phyloP scores from a whole-genome alignment of 2,329 filamentous ascomycete species.

The Nannizzia gypsea region DNA sequence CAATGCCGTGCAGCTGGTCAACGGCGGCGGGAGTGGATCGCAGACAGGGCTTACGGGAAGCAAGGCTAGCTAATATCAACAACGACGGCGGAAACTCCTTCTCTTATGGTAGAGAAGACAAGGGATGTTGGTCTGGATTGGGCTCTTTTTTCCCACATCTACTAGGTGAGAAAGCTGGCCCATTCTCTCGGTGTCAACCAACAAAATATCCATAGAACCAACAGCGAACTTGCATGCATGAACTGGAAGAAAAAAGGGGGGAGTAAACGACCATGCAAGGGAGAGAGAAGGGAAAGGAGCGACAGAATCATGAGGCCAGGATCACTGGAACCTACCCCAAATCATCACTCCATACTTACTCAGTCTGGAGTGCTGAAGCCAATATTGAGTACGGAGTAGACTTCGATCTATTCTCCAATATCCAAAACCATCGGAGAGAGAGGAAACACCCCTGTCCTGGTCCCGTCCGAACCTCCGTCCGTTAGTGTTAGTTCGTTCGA shows the following conservation, averaged over 20 bases:
- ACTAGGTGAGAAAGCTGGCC: background rate
- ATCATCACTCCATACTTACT: background rate
- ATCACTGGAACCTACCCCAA: background rate
- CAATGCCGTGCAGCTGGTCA: background rate
- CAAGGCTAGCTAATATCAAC: conserved; percentile 1
- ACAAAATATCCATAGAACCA: background rate
- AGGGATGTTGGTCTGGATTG: background rate
- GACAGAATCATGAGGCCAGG: background rate
- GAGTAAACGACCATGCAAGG: background rate
- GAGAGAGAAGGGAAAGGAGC: background rate
- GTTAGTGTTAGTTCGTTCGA: background rate
- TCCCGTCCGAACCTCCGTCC: background rate
- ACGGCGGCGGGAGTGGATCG: conserved; percentile 2
- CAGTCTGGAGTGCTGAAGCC: background rate
- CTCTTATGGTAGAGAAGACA: background rate
- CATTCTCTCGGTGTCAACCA: background rate
- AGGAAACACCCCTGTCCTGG: background rate
- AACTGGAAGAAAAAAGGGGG: background rate
- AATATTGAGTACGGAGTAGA: background rate
- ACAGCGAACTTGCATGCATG: background rate
- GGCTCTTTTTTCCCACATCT: background rate
- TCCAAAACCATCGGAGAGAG: background rate
- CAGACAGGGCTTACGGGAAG: background rate
- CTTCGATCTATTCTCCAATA: background rate
- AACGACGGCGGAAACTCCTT: background rate